phyloP scores from a whole-genome alignment of 208 protist species.

The Acanthamoeba pearcei region DNA sequence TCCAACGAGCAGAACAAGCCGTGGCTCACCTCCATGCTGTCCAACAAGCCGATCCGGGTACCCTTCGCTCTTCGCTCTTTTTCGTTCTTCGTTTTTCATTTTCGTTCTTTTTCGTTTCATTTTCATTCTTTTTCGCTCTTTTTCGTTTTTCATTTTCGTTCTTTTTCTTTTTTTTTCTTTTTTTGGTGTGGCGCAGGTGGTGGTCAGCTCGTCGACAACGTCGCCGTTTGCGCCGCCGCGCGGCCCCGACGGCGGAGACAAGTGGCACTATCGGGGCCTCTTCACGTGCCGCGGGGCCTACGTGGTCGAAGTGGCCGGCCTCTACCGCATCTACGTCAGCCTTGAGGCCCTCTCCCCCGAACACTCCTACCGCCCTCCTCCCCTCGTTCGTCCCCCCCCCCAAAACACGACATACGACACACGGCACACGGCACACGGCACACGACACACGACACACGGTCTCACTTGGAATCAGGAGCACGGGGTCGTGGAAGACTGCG shows the following conservation, averaged over 20 bases:
- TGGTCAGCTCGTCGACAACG: neutral
- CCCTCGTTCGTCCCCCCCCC: neutral
- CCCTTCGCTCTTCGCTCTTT: too few relatives aligned
- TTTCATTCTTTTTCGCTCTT: too few relatives aligned
- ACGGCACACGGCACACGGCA: too few relatives aligned
- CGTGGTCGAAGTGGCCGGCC: neutral
- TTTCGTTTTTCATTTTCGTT: too few relatives aligned
- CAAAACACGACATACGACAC: too few relatives aligned
- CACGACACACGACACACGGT: too few relatives aligned
- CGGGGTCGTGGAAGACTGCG: too few relatives aligned
- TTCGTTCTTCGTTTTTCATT: too few relatives aligned
- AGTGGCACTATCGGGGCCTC: neutral
- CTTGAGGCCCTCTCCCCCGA: neutral
- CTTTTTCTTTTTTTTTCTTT: too few relatives aligned
- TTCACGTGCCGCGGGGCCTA: neutral
- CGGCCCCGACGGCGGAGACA: neutral
- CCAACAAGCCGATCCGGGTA: neutral
- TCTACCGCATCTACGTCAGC: neutral
- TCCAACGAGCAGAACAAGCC: neutral
- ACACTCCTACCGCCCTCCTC: neutral
- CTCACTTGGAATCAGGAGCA: too few relatives aligned
- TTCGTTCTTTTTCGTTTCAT: too few relatives aligned
- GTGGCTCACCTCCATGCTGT: neutral
- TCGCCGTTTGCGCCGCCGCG: neutral
- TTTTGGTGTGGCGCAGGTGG: too few relatives aligned